These are phyloP conservation scores for Cystobasidiopsis lactophilus DNA, from an alignment of 768 basidiomycete genomes.

Conservation along the genomic window DNA sequence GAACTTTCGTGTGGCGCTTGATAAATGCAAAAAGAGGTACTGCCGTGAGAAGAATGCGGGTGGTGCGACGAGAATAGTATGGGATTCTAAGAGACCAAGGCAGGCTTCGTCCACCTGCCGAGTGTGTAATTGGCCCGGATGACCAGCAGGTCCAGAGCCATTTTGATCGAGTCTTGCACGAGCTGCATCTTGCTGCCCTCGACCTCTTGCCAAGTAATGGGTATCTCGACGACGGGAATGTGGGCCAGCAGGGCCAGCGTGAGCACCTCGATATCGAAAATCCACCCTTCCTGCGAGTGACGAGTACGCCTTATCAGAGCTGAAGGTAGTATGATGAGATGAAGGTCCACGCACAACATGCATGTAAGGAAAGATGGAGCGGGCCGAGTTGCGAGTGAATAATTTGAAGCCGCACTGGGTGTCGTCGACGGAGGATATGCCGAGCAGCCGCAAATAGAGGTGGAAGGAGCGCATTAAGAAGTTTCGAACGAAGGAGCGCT, in stretches of 20 bases:
- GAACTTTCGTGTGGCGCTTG: too few relatives aligned
- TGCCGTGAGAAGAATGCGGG: too few relatives aligned
- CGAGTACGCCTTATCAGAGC: too few relatives aligned
- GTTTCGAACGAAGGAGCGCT: conserved; percentile 77
- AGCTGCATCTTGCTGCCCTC: conserved; percentile 78
- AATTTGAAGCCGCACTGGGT: conserved; percentile 97
- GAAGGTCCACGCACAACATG: conserved; percentile 40
- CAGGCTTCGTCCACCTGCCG: conserved; percentile 37
- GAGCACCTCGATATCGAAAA: conserved; percentile 86
- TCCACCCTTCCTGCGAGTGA: conserved; percentile 36
- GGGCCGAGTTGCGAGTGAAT: conserved; percentile 61
- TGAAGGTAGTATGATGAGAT: conserved; percentile 28
- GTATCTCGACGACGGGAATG: conserved; percentile 65
- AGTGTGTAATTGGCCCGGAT: conserved; percentile 58
- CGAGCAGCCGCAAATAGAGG: conserved; percentile 64
- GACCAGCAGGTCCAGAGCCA: conserved; percentile 68
- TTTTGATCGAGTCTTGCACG: conserved; percentile 60
- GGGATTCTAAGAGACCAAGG: background rate
- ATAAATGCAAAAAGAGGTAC: too few relatives aligned
- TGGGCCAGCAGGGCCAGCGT: conserved; percentile 40
- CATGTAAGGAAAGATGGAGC: conserved; percentile 60
- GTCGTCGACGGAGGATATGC: conserved; percentile 73
- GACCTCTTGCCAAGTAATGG: conserved; percentile 84
- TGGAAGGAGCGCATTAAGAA: conserved; percentile 86
- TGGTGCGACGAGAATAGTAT: too few relatives aligned